These are phyloP conservation scores for Penicillium sp. DNA, from an alignment of 2,329 filamentous ascomycete species.

Conservation along the genomic window DNA sequence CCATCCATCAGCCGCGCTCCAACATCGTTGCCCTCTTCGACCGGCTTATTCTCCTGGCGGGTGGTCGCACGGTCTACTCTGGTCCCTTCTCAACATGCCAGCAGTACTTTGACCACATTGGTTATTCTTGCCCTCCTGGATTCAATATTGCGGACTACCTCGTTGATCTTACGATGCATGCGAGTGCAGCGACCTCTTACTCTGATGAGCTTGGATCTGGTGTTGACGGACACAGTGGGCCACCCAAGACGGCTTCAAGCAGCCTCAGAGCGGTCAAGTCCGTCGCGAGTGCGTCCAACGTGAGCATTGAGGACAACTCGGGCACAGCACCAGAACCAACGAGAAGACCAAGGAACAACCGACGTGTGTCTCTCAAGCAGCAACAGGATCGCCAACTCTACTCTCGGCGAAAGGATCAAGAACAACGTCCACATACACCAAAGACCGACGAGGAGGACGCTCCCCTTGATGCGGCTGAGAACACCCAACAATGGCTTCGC, in stretches of 20 bases:
- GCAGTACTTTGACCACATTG: constrained; percentile 86
- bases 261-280: constrained; percentile 89
- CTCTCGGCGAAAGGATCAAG: constrained; percentile 72
- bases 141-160: constrained; percentile 99
- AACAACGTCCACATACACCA: constrained; percentile 57
- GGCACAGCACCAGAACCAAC: constrained; percentile 64
- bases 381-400: constrained; percentile 90
- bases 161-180: constrained; percentile 97
- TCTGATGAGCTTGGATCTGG: constrained; percentile 55
- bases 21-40: constrained; percentile 99
- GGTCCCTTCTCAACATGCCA: constrained; percentile 88
- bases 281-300: constrained; percentile 78
- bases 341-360: constrained; percentile 67
- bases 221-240: constrained; percentile 61
- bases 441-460: constrained; percentile 64
- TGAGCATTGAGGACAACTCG: constrained; percentile 68
- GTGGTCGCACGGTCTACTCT: constrained; percentile 89
- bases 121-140: constrained; percentile 89
- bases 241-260: constrained; percentile 73
- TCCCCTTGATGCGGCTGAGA: constrained; percentile 52
- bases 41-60: constrained; percentile 84
- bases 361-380: constrained; percentile 77
- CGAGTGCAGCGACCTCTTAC: constrained; percentile 60
- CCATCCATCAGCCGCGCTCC: constrained; percentile 95
- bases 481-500: constrained; percentile 61